Evolutionary conservation across 2,329 filamentous ascomycete species (phyloP), one percentile per base, ranked within the genome.

Genomic region (Claviceps sp.): DNA sequence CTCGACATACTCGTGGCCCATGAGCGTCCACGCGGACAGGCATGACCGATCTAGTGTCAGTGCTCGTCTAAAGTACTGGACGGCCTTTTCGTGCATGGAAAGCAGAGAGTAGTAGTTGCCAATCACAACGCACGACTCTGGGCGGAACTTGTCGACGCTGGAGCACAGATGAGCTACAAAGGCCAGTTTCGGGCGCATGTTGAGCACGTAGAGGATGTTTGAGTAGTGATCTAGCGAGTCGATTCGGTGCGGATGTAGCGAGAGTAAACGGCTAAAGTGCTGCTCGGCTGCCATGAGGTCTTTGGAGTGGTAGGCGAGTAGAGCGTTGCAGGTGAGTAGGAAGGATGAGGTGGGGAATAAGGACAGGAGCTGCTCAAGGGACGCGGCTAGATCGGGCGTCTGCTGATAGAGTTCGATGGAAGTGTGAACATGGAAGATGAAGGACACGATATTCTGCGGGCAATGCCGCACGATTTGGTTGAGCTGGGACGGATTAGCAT

Each of bases 1-100:
- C 67, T 98, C 93, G 51, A 97, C 89, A 60, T 96, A 98, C 66
- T 98, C 93, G 67, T 98, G 93, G 1, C 93, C 93, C 91, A 98
- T 97, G 1, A 98, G 75, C 0, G 93, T 98, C 93, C 93, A 98
- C 1, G 93, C 93, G 0, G 89, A 94, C 16, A 96, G 77, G 64
- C 93, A 98, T 26, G 83, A 85, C 9, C 91, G 83, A 64, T 98
- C 93, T 0, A 98, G 75, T 0, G 88, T 94, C 20, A 98, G 71
- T 0, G 93, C 93, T 22, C 93, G 84, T 3, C 93, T 85, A 72
- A 98, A 98, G 68, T 97, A 97, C 70, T 96, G 89, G 50, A 98
- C 90, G 0, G 93, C 91, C 65, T 98, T 98, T 66, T 98, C 93
- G 65, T 98, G 93, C 65, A 94, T 85, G 0, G 90, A 95, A 55